Percentiles rank a stretch among this genome's conserved stretches.
These are phyloP conservation scores for Septoria linicola DNA, from an alignment of 2,329 filamentous ascomycete species.

Conservation along the genomic window DNA sequence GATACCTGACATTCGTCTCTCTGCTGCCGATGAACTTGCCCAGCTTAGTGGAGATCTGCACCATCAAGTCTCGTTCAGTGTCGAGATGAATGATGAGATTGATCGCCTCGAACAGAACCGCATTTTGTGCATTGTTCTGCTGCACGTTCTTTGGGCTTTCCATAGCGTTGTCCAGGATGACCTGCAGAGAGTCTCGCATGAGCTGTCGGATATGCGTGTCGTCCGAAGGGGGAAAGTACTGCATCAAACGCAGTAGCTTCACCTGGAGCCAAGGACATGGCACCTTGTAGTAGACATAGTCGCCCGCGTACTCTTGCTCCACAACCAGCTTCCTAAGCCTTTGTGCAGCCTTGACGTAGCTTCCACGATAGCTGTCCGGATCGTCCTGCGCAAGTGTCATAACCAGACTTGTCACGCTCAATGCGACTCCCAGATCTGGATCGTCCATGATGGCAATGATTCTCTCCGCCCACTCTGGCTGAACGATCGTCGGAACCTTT, in stretches of 20 bases:
- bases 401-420: slow-evolving; percentile 93
- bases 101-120: slow-evolving; percentile 96
- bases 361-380: slow-evolving; percentile 88
- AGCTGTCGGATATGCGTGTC: slow-evolving; percentile 89
- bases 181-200: slow-evolving; percentile 86
- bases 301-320: slow-evolving; percentile 81
- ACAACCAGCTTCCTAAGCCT: slow-evolving; percentile 86
- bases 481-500: slow-evolving; percentile 89
- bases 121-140: slow-evolving; percentile 98
- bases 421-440: slow-evolving; percentile 83
- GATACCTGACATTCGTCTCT: slow-evolving; percentile 95
- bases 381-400: slow-evolving; percentile 94
- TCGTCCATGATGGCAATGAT: slow-evolving; percentile 99
- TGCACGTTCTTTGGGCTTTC: slow-evolving; percentile 98
- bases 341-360: slow-evolving; percentile 89
- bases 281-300: slow-evolving; percentile 99
- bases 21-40: slow-evolving; percentile 95
- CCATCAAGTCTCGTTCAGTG: slow-evolving; percentile 90
- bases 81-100: slow-evolving; percentile 97
- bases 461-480: slow-evolving; percentile 94
- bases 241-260: slow-evolving; percentile 84
- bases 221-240: slow-evolving; percentile 96
- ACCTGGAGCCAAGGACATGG: slow-evolving; percentile 98
- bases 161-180: slow-evolving; percentile 85
- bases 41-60: slow-evolving; percentile 85